Conservation (phyloP, 2,329 filamentous ascomycete species). For the Pezicula carpinea region DNA sequence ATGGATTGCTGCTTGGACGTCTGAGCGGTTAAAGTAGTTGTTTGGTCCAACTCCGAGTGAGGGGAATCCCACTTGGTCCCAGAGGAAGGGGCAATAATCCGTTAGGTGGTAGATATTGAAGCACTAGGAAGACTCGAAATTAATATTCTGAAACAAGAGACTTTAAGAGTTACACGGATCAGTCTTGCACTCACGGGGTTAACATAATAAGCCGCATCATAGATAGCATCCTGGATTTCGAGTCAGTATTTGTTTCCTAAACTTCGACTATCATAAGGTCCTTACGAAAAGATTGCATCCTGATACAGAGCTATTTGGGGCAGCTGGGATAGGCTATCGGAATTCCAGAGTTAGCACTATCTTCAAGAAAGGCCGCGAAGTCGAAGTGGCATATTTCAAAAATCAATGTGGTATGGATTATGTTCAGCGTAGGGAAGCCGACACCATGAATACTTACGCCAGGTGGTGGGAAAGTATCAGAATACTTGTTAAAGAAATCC, state of each 20-base stretch:
- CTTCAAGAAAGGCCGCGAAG: too few species aligned
- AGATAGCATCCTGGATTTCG: constrained; percentile 35
- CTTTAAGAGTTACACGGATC: too few species aligned
- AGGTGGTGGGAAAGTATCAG: constrained; percentile 52
- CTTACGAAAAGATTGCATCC: constrained; percentile 11
- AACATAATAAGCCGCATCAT: constrained; percentile 41
- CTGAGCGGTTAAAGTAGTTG: constrained; percentile 58
- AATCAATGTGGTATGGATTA: too few species aligned
- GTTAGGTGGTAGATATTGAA: constrained; percentile 61
- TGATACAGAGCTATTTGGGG: constrained; percentile 9
- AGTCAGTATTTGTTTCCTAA: too few species aligned
- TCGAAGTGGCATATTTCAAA: too few species aligned
- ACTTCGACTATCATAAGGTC: too few species aligned
- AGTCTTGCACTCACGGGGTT: constrained; percentile 34
- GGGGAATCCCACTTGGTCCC: constrained; percentile 24
- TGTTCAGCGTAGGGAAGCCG: too few species aligned
- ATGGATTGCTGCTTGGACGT: constrained; percentile 56
- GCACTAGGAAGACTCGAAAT: constrained; percentile 47
- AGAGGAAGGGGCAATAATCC: constrained; percentile 35
- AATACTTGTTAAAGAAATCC: constrained; percentile 40
- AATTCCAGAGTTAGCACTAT: too few species aligned
- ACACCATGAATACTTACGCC: constrained; percentile 27
- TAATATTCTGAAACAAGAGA: constrained; percentile 23
- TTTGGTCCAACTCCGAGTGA: constrained; percentile 49
- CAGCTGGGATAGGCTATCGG: constrained; percentile 37